Percentiles rank a stretch among this genome's conserved stretches.
Evolutionary conservation across 345 rosid species (phyloP).

Genomic region (Melaleuca quinquenervia): DNA sequence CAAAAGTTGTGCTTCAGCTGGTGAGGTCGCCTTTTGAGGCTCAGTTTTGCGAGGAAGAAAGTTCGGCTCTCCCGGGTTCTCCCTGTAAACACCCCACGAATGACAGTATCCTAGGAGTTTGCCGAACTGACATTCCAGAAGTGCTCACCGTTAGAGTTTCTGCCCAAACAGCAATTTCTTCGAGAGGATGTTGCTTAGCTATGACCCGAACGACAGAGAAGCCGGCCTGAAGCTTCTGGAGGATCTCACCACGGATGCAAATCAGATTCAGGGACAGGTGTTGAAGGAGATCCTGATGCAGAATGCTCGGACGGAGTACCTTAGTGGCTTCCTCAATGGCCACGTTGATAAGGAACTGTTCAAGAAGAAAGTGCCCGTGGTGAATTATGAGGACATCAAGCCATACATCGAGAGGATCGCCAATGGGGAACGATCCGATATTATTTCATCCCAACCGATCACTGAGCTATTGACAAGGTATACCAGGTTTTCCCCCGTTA

Average conservation of each 20-base stretch:
- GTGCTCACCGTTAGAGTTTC: neutral
- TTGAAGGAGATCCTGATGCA: constrained; percentile 43
- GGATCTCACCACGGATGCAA: constrained; percentile 58
- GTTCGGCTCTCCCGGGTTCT: neutral
- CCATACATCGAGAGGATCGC: constrained; percentile 65
- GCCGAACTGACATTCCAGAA: neutral
- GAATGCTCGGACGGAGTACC: constrained; percentile 60
- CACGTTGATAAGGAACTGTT: constrained; percentile 31
- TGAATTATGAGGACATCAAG: constrained; percentile 72
- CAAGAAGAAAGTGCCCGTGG: constrained; percentile 67
- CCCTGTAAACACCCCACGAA: neutral
- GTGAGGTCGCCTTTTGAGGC: neutral
- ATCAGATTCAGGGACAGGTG: constrained; percentile 41
- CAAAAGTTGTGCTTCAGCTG: neutral
- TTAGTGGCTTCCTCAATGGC: constrained; percentile 35
- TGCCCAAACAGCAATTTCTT: neutral
- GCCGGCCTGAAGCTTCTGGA: constrained; percentile 67
- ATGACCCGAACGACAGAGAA: constrained; percentile 63
- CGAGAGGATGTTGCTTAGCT: constrained; percentile 43
- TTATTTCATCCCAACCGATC: constrained; percentile 69
- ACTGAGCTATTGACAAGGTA: constrained; percentile 90
- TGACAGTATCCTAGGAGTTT: neutral
- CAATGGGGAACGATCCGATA: constrained; percentile 53
- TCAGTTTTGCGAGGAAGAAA: neutral
- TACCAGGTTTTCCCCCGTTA: neutral